phyloP scores from a whole-genome alignment of 1,284 basidiomycete genomes.

The Hymenochaete sp. region DNA sequence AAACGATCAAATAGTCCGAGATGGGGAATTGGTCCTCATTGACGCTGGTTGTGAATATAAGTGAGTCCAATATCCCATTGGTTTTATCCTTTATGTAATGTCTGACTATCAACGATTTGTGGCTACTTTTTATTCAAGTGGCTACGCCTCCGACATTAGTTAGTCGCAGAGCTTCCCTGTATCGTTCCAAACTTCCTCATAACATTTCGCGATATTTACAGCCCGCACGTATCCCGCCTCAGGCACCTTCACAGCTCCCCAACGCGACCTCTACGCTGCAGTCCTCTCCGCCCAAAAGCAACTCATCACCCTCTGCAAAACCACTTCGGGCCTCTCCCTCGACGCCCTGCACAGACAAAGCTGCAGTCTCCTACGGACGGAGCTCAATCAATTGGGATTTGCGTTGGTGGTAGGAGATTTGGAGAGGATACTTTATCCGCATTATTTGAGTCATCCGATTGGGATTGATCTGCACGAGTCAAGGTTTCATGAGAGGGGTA shows the following conservation, averaged over 20 bases:
- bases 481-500: slow-evolving; percentile 38
- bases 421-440: slow-evolving; percentile 75
- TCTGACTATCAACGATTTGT: no score
- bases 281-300: slow-evolving; percentile 72
- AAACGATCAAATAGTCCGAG: slow-evolving; percentile 70
- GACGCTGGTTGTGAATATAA: slow-evolving; percentile 89
- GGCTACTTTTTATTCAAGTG: slow-evolving; percentile 38
- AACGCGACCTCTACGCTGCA: slow-evolving; percentile 83
- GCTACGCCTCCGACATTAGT: slow-evolving; percentile 96
- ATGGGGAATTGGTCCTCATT: slow-evolving; percentile 75
- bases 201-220: slow-evolving; percentile 24
- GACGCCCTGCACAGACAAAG: slow-evolving; percentile 77
- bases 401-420: slow-evolving; percentile 55
- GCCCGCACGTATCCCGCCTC: slow-evolving; percentile 86
- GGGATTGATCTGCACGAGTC: slow-evolving; percentile 84
- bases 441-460: slow-evolving; percentile 80
- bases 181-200: slow-evolving; percentile 7
- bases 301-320: slow-evolving; percentile 55
- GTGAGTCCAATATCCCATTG: no score
- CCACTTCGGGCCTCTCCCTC: slow-evolving; percentile 46
- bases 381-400: slow-evolving; percentile 82
- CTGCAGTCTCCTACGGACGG: slow-evolving; percentile 59
- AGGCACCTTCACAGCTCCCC: slow-evolving; percentile 72
- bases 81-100: no score
- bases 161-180: slow-evolving; percentile 21